phyloP scores from a whole-genome alignment of 1,284 basidiomycete genomes.

The Omphalotus olearius region DNA sequence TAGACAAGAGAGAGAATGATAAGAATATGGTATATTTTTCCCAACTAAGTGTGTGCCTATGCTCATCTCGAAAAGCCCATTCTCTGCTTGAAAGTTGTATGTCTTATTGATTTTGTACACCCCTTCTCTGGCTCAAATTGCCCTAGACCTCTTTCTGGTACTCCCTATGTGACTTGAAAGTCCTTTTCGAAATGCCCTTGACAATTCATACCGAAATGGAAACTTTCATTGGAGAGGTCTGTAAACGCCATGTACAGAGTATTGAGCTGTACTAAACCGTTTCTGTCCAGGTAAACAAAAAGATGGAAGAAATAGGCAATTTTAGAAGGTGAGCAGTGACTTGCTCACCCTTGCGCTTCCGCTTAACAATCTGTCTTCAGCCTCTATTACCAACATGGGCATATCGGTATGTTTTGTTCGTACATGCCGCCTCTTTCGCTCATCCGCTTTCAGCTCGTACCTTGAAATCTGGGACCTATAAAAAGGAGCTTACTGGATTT shows the following conservation, averaged over 20 bases:
- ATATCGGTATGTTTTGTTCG: constrained; percentile 13
- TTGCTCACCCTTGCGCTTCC: not conserved
- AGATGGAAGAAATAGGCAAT: constrained; percentile 22
- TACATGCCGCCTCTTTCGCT: not conserved
- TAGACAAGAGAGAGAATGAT: constrained; percentile 22
- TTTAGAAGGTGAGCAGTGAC: constrained; percentile 21
- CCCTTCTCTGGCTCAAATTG: not conserved
- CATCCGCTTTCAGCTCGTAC: constrained; percentile 16
- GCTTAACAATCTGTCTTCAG: constrained; percentile 12
- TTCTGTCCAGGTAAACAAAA: constrained; percentile 12
- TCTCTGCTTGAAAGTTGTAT: constrained; percentile 10
- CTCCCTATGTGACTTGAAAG: constrained; percentile 19
- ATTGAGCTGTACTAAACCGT: not conserved
- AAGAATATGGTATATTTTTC: constrained; percentile 20
- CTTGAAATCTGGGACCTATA: constrained; percentile 20
- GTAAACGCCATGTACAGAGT: not conserved
- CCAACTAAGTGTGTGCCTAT: not conserved
- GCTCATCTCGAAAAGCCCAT: not conserved
- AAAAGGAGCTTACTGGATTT: constrained; percentile 20
- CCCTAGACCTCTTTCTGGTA: constrained; percentile 19
- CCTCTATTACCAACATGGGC: constrained; percentile 23
- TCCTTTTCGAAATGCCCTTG: constrained; percentile 15
- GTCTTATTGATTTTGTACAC: not conserved
- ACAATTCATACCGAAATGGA: constrained; percentile 12
- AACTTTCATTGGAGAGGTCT: constrained; percentile 14